Evolutionary conservation across 23 red algal genomes (phyloP).

Genomic region (Gracilaria domingensis): DNA sequence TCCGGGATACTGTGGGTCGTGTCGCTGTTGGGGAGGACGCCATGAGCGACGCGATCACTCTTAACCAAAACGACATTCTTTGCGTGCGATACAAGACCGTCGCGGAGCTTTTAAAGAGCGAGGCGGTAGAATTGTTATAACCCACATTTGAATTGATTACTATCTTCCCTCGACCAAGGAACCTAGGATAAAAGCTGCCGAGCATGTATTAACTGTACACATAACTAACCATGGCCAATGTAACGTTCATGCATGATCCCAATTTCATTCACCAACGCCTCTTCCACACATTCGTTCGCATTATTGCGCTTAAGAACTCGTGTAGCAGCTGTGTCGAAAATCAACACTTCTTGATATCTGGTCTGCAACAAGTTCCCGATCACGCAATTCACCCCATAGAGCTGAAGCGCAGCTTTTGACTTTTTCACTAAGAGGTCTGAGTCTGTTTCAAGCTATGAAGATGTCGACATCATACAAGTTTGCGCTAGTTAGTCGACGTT

Average conservation of each 20-base stretch:
- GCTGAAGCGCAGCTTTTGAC: constrained; percentile 36
- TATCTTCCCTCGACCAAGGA: background rate
- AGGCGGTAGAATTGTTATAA: constrained; percentile 40
- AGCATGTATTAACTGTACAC: background rate
- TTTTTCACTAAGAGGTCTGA: constrained; percentile 49
- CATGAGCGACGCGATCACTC: constrained; percentile 36
- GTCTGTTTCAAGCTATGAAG: constrained; percentile 84
- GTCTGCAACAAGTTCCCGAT: constrained; percentile 83
- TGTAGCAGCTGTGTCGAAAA: background rate
- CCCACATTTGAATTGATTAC: background rate
- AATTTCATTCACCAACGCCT: constrained; percentile 2
- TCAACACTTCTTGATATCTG: constrained; percentile 66
- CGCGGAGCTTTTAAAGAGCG: constrained; percentile 34
- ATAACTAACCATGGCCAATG: background rate
- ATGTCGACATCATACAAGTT: background rate
- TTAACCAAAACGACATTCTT: constrained; percentile 61
- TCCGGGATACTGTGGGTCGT: constrained; percentile 44
- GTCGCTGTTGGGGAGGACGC: constrained; percentile 60
- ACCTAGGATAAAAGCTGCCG: background rate
- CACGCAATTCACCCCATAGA: constrained; percentile 76
- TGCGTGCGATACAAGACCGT: constrained; percentile 63
- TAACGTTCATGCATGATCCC: background rate
- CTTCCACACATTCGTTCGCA: constrained; percentile 6
- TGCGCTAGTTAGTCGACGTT: background rate
- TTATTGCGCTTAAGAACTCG: background rate